Base-by-base conservation (phyloP, 169 alveolate species). In the Ichthyophthirius multifiliis region DNA sequence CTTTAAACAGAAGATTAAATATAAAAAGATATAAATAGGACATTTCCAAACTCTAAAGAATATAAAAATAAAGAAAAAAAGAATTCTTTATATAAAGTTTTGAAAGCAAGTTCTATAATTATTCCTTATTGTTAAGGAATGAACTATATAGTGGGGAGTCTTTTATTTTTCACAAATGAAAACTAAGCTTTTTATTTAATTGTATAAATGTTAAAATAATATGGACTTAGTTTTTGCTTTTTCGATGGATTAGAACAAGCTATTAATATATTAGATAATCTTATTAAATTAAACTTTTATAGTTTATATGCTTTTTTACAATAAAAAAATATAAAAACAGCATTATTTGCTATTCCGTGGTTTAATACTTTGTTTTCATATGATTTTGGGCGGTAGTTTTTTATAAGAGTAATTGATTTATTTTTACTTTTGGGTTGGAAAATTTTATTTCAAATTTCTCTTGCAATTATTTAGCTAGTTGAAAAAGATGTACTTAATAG, bases 261-360 rank as follows among this genome's bases (percentile, higher is more conserved):
- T 55, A 39, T 55, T 20, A 55, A 55, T 13, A 55, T 55, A 4
- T 55, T 55, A 55, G 71, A 55, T 27, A 55, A 55, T 27, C 71
- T 55, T 0, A 55, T 55, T 15, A 55, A 55, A 10, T 23, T 55
- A 2, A 12, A 55, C 18, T 55, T 55, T 27, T 39, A 34, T 20
- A 34, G 31, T 23, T 34, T 55, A 10, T 34, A 34, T 10, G 71
- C 23, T 27, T 55, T 55, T 55, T 55, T 55, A 39, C 23, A 55
- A n/a, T 27, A 55, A 7, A 55, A 55, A 23, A 55, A 55, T 55
- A 55, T 55, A 16, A n/a, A 55, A 23, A 55, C 71, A 10, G 71
- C 43, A 15, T 27, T 55, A 55, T 55, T 55, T 55, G 71, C 71
- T 27, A 55, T 39, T 55, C 31, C 71, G 12, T 55, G 71, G 71